Evolutionary conservation across 2,329 filamentous ascomycete species (phyloP), one percentile per base, ranked within the genome.

Genomic region (Trematosphaeria pertusa): DNA sequence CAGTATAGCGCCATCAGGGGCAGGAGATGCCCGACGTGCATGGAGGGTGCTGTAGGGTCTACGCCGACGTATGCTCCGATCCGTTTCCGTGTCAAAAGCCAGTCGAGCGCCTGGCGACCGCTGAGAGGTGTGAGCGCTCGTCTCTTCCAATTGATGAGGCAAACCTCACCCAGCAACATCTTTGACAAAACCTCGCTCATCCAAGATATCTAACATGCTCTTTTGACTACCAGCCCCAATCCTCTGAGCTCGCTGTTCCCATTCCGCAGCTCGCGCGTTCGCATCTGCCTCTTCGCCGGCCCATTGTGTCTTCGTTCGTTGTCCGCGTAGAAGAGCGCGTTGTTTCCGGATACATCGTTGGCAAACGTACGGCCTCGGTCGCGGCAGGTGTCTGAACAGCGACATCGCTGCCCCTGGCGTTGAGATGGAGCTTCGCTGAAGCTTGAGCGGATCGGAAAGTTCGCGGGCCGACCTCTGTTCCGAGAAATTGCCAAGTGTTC

Each of bases 1-100:
- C 89, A 93, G 74, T 91, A 91, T 18, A 93, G 76, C 12, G 88
- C 83, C 89, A 94, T 94, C 43, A 93, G 78, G 17, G 90, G 87
- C 11, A 94, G 77, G 5, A 95, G 78, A 65, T 95, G 89, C 47
- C 90, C 90, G 36, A 94, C 78, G 62, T 95, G 90, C 48, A 94
- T 76, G 2, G 89, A 94, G 45, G 83, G 78, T 11, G 88, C 89
- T 0, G 90, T 94, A 4, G 90, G 89, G 65, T 95, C 90, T 62
- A 94, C 83, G 58, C 90, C 90, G 42, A 89, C 87, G 63, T 95
- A 95, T 48, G 82, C 86, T 52, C 86, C 87, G 58, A 91, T 83
- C 51, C 86, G 79, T 65, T 85, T 86, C 19, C 75, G 69, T 4
- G 79, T 81, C 75, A 94, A 81, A 17, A 89, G 75, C 54, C 81